These are phyloP conservation scores for Cladosporium sp. DNA, from an alignment of 2,329 filamentous ascomycete genomes.

Conservation along the genomic window DNA sequence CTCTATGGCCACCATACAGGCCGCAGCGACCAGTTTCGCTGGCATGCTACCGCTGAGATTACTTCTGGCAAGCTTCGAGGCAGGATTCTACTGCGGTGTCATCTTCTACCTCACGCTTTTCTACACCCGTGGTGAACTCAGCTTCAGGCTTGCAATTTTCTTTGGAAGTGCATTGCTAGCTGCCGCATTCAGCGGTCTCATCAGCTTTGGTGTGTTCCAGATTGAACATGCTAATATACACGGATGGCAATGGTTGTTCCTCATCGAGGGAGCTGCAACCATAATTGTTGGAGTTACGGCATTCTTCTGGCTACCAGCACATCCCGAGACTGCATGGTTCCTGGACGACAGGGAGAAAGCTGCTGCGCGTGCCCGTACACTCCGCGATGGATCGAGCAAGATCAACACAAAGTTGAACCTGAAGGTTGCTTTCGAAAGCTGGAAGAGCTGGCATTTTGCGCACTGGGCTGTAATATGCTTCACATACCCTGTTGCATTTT, in stretches of 20 bases:
- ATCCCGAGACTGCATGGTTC: conserved; percentile 43
- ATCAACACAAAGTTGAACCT: conserved; percentile 44
- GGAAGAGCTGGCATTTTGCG: conserved; percentile 47
- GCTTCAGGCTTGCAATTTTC: conserved; percentile 49
- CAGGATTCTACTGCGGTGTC: conserved; percentile 57
- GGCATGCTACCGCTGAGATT: conserved; percentile 54
- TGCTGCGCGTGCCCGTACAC: conserved; percentile 48
- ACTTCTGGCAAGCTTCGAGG: conserved; percentile 53
- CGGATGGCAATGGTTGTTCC: conserved; percentile 51
- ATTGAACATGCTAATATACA: conserved; percentile 50
- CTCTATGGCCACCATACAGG: conserved; percentile 51
- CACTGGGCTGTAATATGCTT: conserved; percentile 51
- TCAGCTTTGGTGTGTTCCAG: conserved; percentile 51
- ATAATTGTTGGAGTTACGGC: conserved; percentile 37
- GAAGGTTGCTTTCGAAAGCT: conserved; percentile 46
- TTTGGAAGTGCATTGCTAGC: conserved; percentile 47
- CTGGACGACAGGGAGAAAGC: conserved; percentile 40
- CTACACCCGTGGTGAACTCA: conserved; percentile 46
- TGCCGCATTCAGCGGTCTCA: conserved; percentile 45
- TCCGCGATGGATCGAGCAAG: conserved; percentile 49
- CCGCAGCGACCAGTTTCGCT: conserved; percentile 52
- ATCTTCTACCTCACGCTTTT: conserved; percentile 59
- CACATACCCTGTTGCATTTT: conserved; percentile 53
- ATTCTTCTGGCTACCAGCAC: conserved; percentile 41
- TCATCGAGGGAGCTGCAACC: conserved; percentile 46